A percentile compares a stretch with the other conserved stretches of the same genome.
Evolutionary conservation across 495 filamentous ascomycete species (phyloP).

Genomic region (Alectoria sarmentosa): DNA sequence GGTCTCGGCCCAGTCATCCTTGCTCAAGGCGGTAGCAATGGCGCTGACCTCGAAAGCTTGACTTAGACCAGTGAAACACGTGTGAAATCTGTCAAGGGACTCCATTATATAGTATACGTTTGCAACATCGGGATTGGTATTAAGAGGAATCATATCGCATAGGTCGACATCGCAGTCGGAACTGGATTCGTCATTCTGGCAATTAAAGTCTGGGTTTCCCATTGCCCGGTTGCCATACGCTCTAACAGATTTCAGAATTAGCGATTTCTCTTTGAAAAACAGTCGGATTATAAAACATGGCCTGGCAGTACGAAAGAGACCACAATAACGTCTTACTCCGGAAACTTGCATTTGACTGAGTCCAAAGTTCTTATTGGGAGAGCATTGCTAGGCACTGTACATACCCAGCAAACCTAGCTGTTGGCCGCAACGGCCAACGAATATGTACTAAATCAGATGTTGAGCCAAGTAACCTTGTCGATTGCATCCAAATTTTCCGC

Average conservation of each 20-base stretch:
- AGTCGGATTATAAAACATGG: neutral
- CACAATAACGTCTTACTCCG: too few relatives aligned
- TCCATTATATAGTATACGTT: conserved; percentile 29
- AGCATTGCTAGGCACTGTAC: neutral
- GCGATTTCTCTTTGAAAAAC: neutral
- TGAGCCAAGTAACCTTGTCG: conserved; percentile 27
- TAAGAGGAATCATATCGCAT: conserved; percentile 26
- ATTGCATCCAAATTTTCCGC: conserved; percentile 23
- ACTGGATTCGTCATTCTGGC: conserved; percentile 27
- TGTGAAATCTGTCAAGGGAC: conserved; percentile 24
- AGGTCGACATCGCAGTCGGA: conserved; percentile 27
- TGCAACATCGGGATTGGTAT: conserved; percentile 22
- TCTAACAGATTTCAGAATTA: conserved; percentile 1
- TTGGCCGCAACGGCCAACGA: conserved; percentile 16
- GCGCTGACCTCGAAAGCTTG: conserved; percentile 27
- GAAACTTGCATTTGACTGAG: neutral
- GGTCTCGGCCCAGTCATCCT: conserved; percentile 27
- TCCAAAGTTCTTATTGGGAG: neutral
- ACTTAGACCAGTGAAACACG: conserved; percentile 26
- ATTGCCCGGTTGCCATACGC: conserved; percentile 29
- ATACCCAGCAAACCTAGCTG: conserved; percentile 20
- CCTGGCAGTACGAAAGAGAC: neutral
- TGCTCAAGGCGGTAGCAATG: conserved; percentile 27
- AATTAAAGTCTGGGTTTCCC: conserved; percentile 29
- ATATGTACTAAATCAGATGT: conserved; percentile 26